Conservation (phyloP, 805 yeast genomes). For the Kluyveromyces aestuarii region DNA sequence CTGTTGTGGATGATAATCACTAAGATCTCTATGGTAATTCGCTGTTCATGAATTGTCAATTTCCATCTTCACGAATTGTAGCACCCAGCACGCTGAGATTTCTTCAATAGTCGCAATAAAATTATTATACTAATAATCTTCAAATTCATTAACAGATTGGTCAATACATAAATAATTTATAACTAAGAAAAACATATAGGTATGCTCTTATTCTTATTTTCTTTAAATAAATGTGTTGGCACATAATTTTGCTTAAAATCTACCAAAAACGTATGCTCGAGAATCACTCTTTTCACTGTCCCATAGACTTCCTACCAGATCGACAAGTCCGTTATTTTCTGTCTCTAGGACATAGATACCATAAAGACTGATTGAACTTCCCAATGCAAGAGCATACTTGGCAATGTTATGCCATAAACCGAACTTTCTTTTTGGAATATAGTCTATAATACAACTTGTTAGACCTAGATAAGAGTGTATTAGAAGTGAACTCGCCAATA, state of each 20-base stretch:
- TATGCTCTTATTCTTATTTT: background rate
- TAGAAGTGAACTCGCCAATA: constrained; percentile 45
- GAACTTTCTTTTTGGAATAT: constrained; percentile 66
- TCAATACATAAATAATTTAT: too few relatives aligned
- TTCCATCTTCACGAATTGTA: too few relatives aligned
- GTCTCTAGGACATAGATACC: constrained; percentile 66
- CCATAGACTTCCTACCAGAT: constrained; percentile 34
- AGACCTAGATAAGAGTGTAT: constrained; percentile 65
- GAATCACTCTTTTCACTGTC: constrained; percentile 22
- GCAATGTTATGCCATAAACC: constrained; percentile 56
- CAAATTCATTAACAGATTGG: too few relatives aligned
- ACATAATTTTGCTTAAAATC: background rate
- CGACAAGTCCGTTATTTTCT: constrained; percentile 53
- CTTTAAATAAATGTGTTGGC: too few relatives aligned
- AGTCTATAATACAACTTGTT: constrained; percentile 69
- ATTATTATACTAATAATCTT: too few relatives aligned
- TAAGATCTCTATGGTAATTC: too few relatives aligned
- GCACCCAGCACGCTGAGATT: too few relatives aligned
- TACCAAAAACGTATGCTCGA: constrained; percentile 20
- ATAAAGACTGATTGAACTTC: constrained; percentile 56
- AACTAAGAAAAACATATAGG: background rate
- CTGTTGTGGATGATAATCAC: too few relatives aligned
- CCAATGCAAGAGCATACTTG: constrained; percentile 50
- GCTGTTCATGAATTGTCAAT: too few relatives aligned
- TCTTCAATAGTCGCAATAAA: too few relatives aligned